Evolutionary conservation across 305 asterid genomes (phyloP).

Genomic region (Fraxinus sp.): DNA sequence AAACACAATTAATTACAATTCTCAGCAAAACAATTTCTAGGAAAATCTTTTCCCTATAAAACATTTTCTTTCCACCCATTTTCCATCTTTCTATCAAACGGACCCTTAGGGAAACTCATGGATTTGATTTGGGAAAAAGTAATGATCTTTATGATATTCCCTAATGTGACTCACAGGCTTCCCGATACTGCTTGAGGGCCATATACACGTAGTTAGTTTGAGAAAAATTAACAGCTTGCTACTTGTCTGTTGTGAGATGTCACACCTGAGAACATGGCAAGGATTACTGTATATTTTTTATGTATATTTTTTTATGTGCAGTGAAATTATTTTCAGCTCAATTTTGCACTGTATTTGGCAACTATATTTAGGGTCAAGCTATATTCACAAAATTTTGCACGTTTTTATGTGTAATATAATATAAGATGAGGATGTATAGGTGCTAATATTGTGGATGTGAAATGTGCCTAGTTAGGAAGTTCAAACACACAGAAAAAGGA

Average conservation of each 20-base stretch:
- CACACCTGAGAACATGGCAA: background rate
- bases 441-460: background rate
- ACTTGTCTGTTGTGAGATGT: conserved; percentile 11
- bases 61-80: too few relatives aligned
- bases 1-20: too few relatives aligned
- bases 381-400: background rate
- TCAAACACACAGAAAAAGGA: background rate
- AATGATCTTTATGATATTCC: too few relatives aligned
- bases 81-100: too few relatives aligned
- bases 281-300: background rate
- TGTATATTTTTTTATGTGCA: background rate
- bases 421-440: background rate
- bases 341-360: background rate
- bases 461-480: background rate
- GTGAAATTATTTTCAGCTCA: background rate
- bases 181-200: conserved; percentile 30
- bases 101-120: background rate
- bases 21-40: too few relatives aligned
- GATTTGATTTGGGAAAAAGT: background rate
- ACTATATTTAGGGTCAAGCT: background rate
- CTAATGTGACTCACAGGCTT: conserved; percentile 21
- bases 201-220: conserved; percentile 16
- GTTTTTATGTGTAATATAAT: background rate
- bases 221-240: conserved; percentile 7
- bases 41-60: too few relatives aligned